Evolutionary conservation across 768 basidiomycete species (phyloP), one percentile per base, ranked within the genome.

Genomic region (Boletellus emodensis): DNA sequence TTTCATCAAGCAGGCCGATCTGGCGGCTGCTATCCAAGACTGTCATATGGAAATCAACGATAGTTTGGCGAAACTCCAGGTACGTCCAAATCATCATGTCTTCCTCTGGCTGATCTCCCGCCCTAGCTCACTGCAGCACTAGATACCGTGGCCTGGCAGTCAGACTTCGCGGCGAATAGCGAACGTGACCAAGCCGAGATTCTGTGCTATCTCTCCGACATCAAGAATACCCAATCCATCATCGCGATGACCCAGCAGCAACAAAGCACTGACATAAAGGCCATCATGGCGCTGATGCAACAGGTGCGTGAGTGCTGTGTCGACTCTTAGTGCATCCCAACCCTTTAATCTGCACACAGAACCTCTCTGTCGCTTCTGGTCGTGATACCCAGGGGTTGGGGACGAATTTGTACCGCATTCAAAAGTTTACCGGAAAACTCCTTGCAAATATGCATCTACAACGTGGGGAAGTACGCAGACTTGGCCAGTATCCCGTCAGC

Each of bases 201-300:
- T 17, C 38, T 76, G n/a, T 55, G 62, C 17, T 72, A 69, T 46
- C 66, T 82, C 4, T 71, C 74, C 26, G 72, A 75, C 43, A 72
- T 81, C 42, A 60, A 69, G 49, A 72, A 76, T 50, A 61, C 63
- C 24, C 72, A 76, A 50, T 62, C 59, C 0, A 62, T 77, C 40
- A 63, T 70, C 7, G 62, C 63, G 10, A 65, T 64, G 35, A 60
- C 66, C 30, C 56, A 73, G 30, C 52, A 61, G 44, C 70, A 70
- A 34, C 66, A 69, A 40, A 50, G 60, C n/a, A 63, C 64, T 17
- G 68, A 73, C 53, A 59, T 78, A 30, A 63, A 60, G 34, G 53
- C 66, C 30, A 66, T 82, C 42, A 80, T 81, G 79, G 44, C 47
- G 10, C 55, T 80, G 55, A 74, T 82, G 72, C 80, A 82, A 59